phyloP scores from a whole-genome alignment of 164 flowering plant genomes.

The Piper longum region DNA sequence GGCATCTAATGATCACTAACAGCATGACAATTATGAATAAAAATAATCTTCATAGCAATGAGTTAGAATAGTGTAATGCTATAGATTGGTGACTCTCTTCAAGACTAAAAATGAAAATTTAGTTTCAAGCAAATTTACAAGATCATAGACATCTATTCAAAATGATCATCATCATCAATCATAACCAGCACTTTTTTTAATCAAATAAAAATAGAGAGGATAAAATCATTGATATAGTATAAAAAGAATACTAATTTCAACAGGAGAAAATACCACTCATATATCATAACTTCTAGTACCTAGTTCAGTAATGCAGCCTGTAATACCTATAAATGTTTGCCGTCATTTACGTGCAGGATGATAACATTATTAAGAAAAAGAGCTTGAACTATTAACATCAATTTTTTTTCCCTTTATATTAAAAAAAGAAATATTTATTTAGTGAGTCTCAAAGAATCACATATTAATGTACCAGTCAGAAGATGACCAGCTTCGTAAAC shows the following conservation, averaged over 20 bases:
- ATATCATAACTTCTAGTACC: background rate
- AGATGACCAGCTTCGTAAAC: constrained; percentile 99
- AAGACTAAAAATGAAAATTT: background rate
- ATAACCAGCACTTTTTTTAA: no score
- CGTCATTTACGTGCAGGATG: background rate
- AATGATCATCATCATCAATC: no score
- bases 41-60: background rate
- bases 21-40: background rate
- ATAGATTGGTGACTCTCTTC: background rate
- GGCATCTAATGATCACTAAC: background rate
- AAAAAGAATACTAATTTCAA: no score
- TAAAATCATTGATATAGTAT: background rate
- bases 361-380: background rate
- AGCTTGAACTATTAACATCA: background rate
- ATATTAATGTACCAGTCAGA: constrained; percentile 43
- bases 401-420: background rate
- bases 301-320: background rate
- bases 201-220: background rate
- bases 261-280: background rate
- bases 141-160: background rate
- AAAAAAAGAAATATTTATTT: background rate
- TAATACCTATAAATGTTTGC: background rate
- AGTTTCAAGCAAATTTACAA: background rate
- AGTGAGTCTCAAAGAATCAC: background rate
- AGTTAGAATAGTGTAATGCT: background rate